These are phyloP conservation scores for Echinochloa phyllopogon DNA, from an alignment of 176 grass and related monocot species.

Conservation along the genomic window DNA sequence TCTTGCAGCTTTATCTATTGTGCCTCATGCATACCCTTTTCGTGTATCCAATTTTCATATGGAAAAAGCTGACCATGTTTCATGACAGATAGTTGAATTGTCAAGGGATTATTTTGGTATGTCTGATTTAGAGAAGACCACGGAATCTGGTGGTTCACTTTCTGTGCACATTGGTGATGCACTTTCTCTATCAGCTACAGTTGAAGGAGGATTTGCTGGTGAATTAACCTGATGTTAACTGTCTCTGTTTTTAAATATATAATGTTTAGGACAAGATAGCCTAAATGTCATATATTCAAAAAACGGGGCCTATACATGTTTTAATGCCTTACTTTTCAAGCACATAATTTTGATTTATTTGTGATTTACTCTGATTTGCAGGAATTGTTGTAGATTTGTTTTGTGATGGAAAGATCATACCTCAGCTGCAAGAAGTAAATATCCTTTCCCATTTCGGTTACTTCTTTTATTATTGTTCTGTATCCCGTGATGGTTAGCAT, in stretches of 20 bases:
- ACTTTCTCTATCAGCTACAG: conserved; percentile 74
- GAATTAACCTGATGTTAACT: conserved; percentile 29
- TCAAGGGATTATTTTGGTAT: conserved; percentile 89
- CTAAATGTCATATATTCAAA: too few species aligned
- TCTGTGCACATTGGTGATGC: conserved; percentile 82
- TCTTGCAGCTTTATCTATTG: background rate
- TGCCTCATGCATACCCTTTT: conserved; percentile 11
- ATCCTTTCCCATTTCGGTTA: background rate
- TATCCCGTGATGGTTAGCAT: background rate
- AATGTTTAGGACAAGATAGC: too few species aligned
- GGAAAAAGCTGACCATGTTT: conserved; percentile 24
- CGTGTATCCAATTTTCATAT: conserved; percentile 29
- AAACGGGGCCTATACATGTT: conserved; percentile 14
- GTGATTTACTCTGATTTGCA: conserved; percentile 34
- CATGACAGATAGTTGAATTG: conserved; percentile 78
- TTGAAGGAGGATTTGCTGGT: conserved; percentile 92
- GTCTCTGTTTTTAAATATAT: too few species aligned
- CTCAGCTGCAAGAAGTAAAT: conserved; percentile 77
- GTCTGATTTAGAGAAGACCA: conserved; percentile 78
- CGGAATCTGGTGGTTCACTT: conserved; percentile 79
- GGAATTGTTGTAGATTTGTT: conserved; percentile 96
- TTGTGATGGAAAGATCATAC: conserved; percentile 79
- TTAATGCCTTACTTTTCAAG: conserved; percentile 2
- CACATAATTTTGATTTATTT: conserved; percentile 26
- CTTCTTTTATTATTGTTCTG: conserved; percentile 17